These are phyloP conservation scores for Lasiodiplodia citricola DNA, from an alignment of 2,329 filamentous ascomycete species.

Conservation along the genomic window DNA sequence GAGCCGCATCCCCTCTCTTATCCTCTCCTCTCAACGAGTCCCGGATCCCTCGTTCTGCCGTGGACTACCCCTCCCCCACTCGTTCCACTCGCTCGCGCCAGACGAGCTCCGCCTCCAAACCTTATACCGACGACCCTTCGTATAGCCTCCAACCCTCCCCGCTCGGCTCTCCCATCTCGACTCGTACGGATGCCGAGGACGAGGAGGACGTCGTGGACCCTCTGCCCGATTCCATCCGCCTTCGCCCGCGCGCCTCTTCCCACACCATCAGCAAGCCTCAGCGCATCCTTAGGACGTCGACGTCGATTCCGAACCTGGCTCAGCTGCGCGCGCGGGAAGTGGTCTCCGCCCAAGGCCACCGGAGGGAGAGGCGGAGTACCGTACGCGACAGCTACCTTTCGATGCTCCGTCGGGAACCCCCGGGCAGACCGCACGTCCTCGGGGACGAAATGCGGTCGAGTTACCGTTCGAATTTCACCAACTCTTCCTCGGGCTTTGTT, in stretches of 20 bases:
- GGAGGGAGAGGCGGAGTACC: constrained; percentile 37
- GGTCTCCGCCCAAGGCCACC: constrained; percentile 38
- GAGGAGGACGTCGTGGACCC: constrained; percentile 15
- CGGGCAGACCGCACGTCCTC: constrained; percentile 38
- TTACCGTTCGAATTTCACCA: constrained; percentile 65
- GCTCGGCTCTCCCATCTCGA: constrained; percentile 21
- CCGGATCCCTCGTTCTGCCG: constrained; percentile 23
- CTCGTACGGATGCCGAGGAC: constrained; percentile 22
- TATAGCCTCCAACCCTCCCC: constrained; percentile 25
- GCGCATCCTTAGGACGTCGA: constrained; percentile 37
- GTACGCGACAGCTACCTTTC: constrained; percentile 37
- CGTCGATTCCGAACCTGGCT: constrained; percentile 46
- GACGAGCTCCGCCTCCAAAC: constrained; percentile 25
- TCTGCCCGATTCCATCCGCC: constrained; percentile 5
- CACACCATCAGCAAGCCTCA: constrained; percentile 29
- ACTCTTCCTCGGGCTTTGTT: constrained; percentile 60
- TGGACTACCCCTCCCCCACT: constrained; percentile 32
- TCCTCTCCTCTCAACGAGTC: constrained; percentile 20
- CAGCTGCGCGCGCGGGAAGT: constrained; percentile 35
- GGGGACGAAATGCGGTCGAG: constrained; percentile 59
- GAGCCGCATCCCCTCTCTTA: constrained; percentile 27
- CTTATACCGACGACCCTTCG: constrained; percentile 23
- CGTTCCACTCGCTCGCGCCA: constrained; percentile 34
- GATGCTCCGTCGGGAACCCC: constrained; percentile 42
- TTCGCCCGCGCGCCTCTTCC: constrained; percentile 34